A percentile compares a stretch with the other conserved stretches of the same genome.
phyloP scores from a whole-genome alignment of 441 rosid species.

The Erysimum pusillum region DNA sequence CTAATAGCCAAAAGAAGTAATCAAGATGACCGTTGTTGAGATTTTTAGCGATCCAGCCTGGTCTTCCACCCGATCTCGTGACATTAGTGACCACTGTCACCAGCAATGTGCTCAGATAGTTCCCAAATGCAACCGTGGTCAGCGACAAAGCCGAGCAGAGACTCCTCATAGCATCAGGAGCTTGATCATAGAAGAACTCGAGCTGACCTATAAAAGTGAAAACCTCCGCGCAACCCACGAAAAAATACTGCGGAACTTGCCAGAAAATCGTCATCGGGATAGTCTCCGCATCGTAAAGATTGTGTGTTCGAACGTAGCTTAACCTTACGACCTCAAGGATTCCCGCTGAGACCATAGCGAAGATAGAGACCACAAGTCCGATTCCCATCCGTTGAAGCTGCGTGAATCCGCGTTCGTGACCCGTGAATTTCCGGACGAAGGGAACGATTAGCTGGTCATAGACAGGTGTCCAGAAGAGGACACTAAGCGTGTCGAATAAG shows the following conservation, averaged over 20 bases:
- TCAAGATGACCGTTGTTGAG: conserved; percentile 64
- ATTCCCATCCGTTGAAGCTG: conserved; percentile 70
- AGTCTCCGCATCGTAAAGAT: conserved; percentile 53
- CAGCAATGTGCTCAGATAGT: conserved; percentile 62
- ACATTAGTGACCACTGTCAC: conserved; percentile 57
- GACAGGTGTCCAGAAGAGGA: conserved; percentile 86
- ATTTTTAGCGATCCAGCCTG: conserved; percentile 69
- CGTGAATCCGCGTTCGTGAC: conserved; percentile 62
- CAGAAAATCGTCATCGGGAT: conserved; percentile 66
- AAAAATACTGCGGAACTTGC: conserved; percentile 71
- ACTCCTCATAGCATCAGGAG: conserved; percentile 78
- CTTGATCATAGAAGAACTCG: conserved; percentile 75
- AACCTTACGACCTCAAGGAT: conserved; percentile 59
- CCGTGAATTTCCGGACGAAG: conserved; percentile 52
- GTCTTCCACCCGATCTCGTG: conserved; percentile 59
- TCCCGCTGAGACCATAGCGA: conserved; percentile 62
- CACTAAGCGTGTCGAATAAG: conserved; percentile 75
- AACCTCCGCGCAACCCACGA: conserved; percentile 68
- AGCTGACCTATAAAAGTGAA: conserved; percentile 65
- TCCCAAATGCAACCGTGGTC: conserved; percentile 65
- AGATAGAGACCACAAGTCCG: conserved; percentile 60
- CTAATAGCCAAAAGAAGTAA: conserved; percentile 69
- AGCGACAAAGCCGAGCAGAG: conserved; percentile 69
- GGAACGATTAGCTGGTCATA: conserved; percentile 65
- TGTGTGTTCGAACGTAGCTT: conserved; percentile 51